These are phyloP conservation scores for Aspergillus ibericus DNA, from an alignment of 2,329 filamentous ascomycete species.

Conservation along the genomic window DNA sequence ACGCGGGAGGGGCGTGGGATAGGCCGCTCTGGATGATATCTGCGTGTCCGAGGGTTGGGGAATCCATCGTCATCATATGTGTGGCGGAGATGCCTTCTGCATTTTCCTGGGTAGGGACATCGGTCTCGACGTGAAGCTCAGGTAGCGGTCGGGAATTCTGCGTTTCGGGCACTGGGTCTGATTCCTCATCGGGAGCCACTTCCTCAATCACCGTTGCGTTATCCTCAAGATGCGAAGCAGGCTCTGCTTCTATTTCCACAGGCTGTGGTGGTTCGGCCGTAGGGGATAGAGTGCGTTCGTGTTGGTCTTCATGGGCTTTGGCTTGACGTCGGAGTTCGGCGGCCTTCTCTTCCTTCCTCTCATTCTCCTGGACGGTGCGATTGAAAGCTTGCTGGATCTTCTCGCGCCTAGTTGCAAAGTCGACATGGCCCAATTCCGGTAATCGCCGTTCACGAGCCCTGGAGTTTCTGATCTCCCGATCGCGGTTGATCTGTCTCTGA, in stretches of 20 bases:
- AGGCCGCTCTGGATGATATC: constrained; percentile 13
- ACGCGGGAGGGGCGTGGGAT: constrained; percentile 21
- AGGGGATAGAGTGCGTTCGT: constrained; percentile 40
- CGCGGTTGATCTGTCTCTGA: constrained; percentile 37
- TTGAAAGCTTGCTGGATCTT: constrained; percentile 83
- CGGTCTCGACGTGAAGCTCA: constrained; percentile 31
- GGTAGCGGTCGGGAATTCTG: constrained; percentile 17
- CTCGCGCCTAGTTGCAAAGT: constrained; percentile 79
- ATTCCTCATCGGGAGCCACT: constrained; percentile 15
- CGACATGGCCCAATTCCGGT: constrained; percentile 70
- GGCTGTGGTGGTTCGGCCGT: constrained; percentile 24
- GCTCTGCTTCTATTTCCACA: constrained; percentile 7
- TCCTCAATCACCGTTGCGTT: constrained; percentile 27
- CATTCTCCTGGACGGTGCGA: constrained; percentile 72
- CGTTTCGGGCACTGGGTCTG: constrained; percentile 1
- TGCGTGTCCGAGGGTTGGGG: constrained; percentile 44
- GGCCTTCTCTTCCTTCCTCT: constrained; percentile 57
- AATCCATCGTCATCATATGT: constrained; percentile 38
- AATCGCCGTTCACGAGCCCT: constrained; percentile 46
- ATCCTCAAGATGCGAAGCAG: constrained; percentile 16
- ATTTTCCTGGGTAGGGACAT: constrained; percentile 14
- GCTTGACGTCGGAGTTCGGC: constrained; percentile 50
- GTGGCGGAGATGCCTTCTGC: constrained; percentile 4
- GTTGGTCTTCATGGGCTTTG: constrained; percentile 49
- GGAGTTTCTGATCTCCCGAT: constrained; percentile 32